Conservation (phyloP, 768 basidiomycete genomes). For the Sutorius australiensis region DNA sequence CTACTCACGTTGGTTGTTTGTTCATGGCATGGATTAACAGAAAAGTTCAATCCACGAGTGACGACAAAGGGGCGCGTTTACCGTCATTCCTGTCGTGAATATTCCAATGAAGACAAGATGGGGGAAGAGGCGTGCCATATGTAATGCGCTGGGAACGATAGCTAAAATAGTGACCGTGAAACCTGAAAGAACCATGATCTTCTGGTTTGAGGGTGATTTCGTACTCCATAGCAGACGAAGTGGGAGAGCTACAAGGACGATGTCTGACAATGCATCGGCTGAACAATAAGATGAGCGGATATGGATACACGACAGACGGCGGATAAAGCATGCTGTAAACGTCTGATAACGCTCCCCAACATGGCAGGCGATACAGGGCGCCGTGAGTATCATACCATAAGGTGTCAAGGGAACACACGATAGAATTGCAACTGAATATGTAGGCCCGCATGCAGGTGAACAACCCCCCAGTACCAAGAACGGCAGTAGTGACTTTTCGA, state of each 20-base stretch:
- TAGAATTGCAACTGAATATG: conserved; percentile 23
- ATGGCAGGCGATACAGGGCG: conserved; percentile 43
- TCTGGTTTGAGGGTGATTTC: conserved; percentile 37
- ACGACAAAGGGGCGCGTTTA: conserved; percentile 11
- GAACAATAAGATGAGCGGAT: neutral
- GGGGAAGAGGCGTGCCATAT: conserved; percentile 40
- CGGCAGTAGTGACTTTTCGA: neutral
- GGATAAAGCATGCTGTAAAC: conserved; percentile 41
- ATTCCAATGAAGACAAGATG: conserved; percentile 4
- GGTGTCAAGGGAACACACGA: conserved; percentile 38
- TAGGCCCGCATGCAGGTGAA: conserved; percentile 20
- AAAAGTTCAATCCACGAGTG: neutral
- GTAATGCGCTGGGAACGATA: conserved; percentile 42
- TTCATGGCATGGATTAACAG: neutral
- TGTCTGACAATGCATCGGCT: conserved; percentile 49
- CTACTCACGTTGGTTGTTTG: neutral
- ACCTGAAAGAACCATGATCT: conserved; percentile 40
- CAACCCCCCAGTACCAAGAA: conserved; percentile 1
- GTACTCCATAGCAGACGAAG: conserved; percentile 43
- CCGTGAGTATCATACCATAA: conserved; percentile 37
- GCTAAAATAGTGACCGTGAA: conserved; percentile 54
- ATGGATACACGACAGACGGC: no score
- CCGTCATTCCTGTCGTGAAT: conserved; percentile 42
- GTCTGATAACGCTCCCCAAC: conserved; percentile 50
- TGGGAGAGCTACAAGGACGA: conserved; percentile 44